Conservation (phyloP, 768 basidiomycete species). For the Mrakia gelida region DNA sequence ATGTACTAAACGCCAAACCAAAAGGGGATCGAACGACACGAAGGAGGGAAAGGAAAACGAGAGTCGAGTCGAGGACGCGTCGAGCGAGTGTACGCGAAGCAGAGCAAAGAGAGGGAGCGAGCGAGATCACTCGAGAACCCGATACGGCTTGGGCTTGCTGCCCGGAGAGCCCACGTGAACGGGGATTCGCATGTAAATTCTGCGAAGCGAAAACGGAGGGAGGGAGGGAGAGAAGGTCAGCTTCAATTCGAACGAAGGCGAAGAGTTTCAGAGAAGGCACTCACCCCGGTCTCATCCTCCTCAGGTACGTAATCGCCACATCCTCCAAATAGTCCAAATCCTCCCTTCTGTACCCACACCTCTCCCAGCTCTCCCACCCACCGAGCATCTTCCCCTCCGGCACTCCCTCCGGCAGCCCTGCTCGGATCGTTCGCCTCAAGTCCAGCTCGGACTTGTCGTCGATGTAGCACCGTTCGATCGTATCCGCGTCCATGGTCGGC, state of each 20-base stretch:
- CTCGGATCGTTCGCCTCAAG: conserved; percentile 36
- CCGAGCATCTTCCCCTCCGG: conserved; percentile 36
- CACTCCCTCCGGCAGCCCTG: conserved; percentile 43
- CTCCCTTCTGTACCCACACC: conserved; percentile 58
- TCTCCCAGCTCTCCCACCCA: conserved; percentile 60
- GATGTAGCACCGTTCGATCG: conserved; percentile 79
- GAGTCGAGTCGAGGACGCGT: no score
- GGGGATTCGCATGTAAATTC: conserved; percentile 43
- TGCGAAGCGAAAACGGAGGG: conserved; percentile 30
- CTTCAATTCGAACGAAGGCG: not conserved
- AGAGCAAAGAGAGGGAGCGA: not conserved
- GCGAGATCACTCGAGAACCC: conserved; percentile 40
- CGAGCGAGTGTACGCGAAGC: not conserved
- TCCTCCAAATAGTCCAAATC: conserved; percentile 77
- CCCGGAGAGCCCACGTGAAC: conserved; percentile 40
- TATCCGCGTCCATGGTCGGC: conserved; percentile 86
- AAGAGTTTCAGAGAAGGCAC: conserved; percentile 44
- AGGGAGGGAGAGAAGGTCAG: conserved; percentile 5
- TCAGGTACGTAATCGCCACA: conserved; percentile 81
- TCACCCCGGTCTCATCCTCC: conserved; percentile 83
- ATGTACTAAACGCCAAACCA: no score
- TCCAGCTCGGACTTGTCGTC: conserved; percentile 53
- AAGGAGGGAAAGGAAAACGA: no score
- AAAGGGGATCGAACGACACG: no score
- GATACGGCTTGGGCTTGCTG: conserved; percentile 43